phyloP scores from a whole-genome alignment of 768 basidiomycete genomes.

The Lyophyllum shimeji region DNA sequence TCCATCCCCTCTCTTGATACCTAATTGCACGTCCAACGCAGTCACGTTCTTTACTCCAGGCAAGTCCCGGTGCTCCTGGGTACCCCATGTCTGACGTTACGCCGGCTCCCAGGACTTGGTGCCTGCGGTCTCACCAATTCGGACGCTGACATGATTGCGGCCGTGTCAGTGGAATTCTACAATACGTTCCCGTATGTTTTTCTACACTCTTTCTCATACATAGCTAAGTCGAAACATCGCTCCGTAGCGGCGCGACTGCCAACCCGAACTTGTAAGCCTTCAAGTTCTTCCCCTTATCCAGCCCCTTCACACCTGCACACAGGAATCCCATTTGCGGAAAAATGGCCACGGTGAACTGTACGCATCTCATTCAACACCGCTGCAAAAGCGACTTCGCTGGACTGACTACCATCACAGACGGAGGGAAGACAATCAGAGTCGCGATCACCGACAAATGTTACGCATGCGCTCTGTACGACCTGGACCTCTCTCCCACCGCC shows the following conservation, averaged over 20 bases:
- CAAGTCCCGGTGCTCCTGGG: not conserved
- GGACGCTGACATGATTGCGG: constrained; percentile 6
- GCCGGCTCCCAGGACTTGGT: constrained; percentile 9
- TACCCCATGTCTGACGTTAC: too few relatives aligned
- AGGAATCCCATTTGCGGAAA: constrained; percentile 16
- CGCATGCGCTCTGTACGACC: constrained; percentile 10
- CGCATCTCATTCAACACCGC: not conserved
- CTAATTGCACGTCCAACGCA: not conserved
- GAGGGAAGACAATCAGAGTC: constrained; percentile 12
- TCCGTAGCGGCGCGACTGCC: not conserved
- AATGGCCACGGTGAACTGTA: constrained; percentile 8
- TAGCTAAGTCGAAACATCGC: not conserved
- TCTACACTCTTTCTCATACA: not conserved
- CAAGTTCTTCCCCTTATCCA: not conserved
- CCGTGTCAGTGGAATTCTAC: constrained; percentile 13
- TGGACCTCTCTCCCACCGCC: constrained; percentile 18
- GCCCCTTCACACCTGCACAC: not conserved
- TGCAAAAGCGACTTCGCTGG: not conserved
- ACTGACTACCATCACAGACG: not conserved
- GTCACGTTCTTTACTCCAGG: constrained; percentile 5
- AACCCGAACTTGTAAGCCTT: not conserved
- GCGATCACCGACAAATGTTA: constrained; percentile 14
- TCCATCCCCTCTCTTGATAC: too few relatives aligned
- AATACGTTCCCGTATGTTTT: constrained; percentile 13
- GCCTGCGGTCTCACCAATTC: constrained; percentile 15